These are phyloP conservation scores for Magnusiomyces tetraspermus DNA, from an alignment of 1,139 yeast genomes.

Conservation along the genomic window DNA sequence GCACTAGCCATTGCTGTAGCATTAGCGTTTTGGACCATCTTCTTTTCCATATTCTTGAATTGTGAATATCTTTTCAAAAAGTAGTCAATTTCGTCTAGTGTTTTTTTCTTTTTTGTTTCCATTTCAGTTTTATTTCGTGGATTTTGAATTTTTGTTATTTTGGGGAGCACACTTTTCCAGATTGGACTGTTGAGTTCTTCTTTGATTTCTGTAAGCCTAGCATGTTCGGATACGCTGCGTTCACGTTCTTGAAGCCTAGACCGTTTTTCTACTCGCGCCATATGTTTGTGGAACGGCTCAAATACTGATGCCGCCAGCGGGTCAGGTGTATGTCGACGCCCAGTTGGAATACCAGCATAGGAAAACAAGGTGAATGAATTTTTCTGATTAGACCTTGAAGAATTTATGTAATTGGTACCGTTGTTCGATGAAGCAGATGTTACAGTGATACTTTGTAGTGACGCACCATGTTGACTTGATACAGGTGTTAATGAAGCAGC, in stretches of 20 bases:
- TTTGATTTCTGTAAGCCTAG: conserved; percentile 39
- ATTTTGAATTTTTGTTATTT: conserved; percentile 47
- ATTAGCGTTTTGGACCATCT: conserved; percentile 29
- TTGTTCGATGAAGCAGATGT: background rate
- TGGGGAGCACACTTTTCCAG: conserved; percentile 47
- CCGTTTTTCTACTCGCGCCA: conserved; percentile 58
- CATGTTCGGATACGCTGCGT: conserved; percentile 44
- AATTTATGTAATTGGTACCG: background rate
- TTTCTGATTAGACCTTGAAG: background rate
- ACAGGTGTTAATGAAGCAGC: no score
- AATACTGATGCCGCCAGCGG: conserved; percentile 7
- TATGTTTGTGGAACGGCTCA: conserved; percentile 44
- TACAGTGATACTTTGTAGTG: background rate
- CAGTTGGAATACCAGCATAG: conserved; percentile 9
- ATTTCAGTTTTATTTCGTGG: conserved; percentile 42
- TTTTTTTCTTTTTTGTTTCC: conserved; percentile 40
- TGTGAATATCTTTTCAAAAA: conserved; percentile 52
- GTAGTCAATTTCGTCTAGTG: conserved; percentile 42
- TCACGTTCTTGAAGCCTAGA: conserved; percentile 52
- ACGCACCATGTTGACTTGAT: no score
- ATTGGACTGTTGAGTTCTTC: conserved; percentile 41
- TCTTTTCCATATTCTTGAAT: conserved; percentile 69
- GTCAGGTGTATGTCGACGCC: conserved; percentile 12
- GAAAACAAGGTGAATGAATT: conserved; percentile 10
- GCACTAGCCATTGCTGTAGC: background rate